Evolutionary conservation across 2,329 filamentous ascomycete genomes (phyloP), one percentile per base, ranked within the genome.

Genomic region (Pseudogymnoascus sp.): DNA sequence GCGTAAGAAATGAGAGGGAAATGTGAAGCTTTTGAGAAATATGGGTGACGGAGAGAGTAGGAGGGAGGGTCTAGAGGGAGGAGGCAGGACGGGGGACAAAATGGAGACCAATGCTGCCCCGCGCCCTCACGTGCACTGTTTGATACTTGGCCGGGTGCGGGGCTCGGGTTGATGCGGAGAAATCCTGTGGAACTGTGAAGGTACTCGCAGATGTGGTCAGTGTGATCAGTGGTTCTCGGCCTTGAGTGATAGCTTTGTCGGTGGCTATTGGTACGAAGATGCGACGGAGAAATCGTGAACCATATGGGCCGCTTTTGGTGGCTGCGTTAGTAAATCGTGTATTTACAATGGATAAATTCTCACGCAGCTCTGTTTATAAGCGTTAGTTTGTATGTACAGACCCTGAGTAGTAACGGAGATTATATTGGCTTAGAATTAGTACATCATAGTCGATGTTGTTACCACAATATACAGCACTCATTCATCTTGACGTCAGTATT

Each of bases 161-260:
- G 51, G 51, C 51, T 57, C 51, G 51, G 51, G 51, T 57, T 57
- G 51, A 57, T 19, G 28, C 51, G 51, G 51, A 57, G 51, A 57
- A 57, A 7, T 57, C n/a, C 10, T 34, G 51, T 34, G 51, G 10
- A 57, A 34, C 7, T 57, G 28, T 54, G 13, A 57, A 57, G 51
- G 51, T 34, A 57, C 51, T 57, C 45, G n/a, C 28, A 57, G 34
- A 28, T 19, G 8, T 31, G 51, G 51, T 57, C 48, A 28, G n/a
- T 16, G 48, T 31, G 25, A 28, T 31, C 51, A 57, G 28, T 57
- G 25, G 51, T 57, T 34, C 51, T 57, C 51, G 51, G n/a, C 51
- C 51, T 57, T 21, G n/a, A 57, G 28, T 28, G 51, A 57, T 34
- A 57, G 13, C 28, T 19, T 25, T 57, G 51, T 57, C 51, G 51